These are phyloP conservation scores for Pseudoturritis turrita DNA, from an alignment of 345 rosid genomes.

Conservation along the genomic window DNA sequence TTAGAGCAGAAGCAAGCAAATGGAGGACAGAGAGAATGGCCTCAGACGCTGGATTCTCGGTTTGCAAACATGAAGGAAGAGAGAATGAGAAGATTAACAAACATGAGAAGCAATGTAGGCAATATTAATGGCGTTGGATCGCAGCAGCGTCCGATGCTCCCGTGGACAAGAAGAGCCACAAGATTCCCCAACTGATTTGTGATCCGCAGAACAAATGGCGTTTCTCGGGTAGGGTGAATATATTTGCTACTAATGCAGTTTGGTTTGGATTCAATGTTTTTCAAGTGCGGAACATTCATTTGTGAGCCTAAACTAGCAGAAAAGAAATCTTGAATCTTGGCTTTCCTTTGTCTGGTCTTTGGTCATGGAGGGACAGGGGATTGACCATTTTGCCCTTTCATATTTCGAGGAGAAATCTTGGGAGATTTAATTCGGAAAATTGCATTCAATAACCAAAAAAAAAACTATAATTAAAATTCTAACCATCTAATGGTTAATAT, in stretches of 20 bases:
- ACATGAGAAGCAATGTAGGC: conserved; percentile 29
- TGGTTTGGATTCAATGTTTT: not conserved
- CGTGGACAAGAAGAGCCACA: conserved; percentile 51
- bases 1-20: conserved; percentile 18
- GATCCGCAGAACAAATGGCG: not conserved
- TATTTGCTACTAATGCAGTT: conserved; percentile 2
- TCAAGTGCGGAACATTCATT: not conserved
- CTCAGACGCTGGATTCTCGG: conserved; percentile 73
- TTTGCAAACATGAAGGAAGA: conserved; percentile 86
- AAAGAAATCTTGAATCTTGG: not conserved
- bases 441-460: too few species aligned
- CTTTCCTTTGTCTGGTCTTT: not conserved
- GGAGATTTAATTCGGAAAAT: not conserved
- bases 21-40: conserved; percentile 46
- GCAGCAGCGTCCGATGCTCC: conserved; percentile 32
- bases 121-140: conserved; percentile 28
- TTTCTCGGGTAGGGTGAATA: not conserved
- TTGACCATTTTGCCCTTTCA: not conserved
- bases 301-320: not conserved
- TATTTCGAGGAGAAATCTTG: not conserved
- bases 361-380: not conserved
- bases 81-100: conserved; percentile 41
- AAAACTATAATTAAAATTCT: too few species aligned
- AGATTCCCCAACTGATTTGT: conserved; percentile 38
- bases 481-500: too few species aligned